Base-by-base conservation (phyloP, 306 rosid genomes). In the Begonia loranthoides region DNA sequence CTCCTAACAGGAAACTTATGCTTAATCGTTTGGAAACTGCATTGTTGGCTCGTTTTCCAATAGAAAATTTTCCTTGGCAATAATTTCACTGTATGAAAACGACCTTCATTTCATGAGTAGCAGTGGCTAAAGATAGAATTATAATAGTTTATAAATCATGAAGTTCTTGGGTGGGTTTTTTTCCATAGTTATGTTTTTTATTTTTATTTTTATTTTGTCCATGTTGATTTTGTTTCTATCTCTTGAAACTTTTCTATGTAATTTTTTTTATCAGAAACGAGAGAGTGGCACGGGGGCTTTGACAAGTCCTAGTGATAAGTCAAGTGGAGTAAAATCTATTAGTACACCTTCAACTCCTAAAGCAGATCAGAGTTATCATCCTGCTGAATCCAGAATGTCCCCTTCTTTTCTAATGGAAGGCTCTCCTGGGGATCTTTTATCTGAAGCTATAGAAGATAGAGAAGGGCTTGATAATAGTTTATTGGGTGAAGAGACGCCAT, bases 301-400 rank as follows among this genome's bases (percentile, higher is more conserved):
- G 69, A 66, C 87, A 53, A 79, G 75, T 73, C 54, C 75, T 5
- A 86, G 94, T 64, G 95, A 90, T 67, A 86, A 73, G 78, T 90
- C 92, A 33, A 86, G 94, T 69, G 97, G 94, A 62, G 84, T 80
- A 41, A 86, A 79, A 74, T 85, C 97, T 60, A 54, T 68, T 22
- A 82, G 94, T 69, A 76, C 82, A 39, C 95, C 97, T 61, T 86
- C 97, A 45, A 90, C 97, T 39, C 95, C 97, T 66, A 94, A 76
- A 69, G 83, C 81, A 52, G 95, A 82, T 75, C 74, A 66, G 52
- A 72, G 73, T 17, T 75, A 80, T 72, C 66, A 58, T 60, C 80
- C 70, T 53, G 50, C 72, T 33, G 97, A 82, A 49, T 67, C 86
- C 54, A 76, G 94, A 66, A 69, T 69, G 58, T 82, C 94, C 22